Base-by-base conservation (phyloP, 441 rosid species). In the Gossypium schwendimanii region DNA sequence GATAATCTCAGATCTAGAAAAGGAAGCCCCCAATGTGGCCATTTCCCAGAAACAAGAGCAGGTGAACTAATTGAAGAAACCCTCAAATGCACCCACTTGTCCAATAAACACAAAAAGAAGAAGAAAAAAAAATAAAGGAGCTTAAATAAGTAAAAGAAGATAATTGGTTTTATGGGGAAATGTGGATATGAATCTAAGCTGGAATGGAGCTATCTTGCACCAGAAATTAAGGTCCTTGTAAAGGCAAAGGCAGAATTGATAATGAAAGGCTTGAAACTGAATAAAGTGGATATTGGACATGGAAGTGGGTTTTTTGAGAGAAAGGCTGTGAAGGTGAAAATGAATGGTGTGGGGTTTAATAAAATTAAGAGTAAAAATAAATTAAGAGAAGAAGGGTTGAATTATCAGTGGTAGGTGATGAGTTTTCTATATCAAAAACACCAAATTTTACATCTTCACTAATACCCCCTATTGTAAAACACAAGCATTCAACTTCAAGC, bases 351-450 rank as follows among this genome's bases (percentile, higher is more conserved):
- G 63, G 59, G 63, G 23, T 3, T 7, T 66, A 39, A 76, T 26
- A 69, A 44, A 39, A 69, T 26, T 6, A 62, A 67, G 8, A 31
- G 9, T n/a, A 15, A 31, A 2, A 31, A n/a, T 3, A 24, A 9
- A 21, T 21, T 61, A 52, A 64, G 71, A 60, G 60, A 58, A 83
- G 85, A 82, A 72, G 85, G 74, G 72, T 73, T 90, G 86, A 82
- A 84, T 82, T 84, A 79, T 85, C 91, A 80, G 83, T 21, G 85
- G 85, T 86, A 68, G 94, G 91, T 89, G 84, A 78, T 71, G 86
- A 78, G 83, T 69, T 80, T 77, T 69, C 80, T 77, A 79, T 79
- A 75, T 61, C 72, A 17, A 80, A 73, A 75, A 17, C 71, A 78
- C 71, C 71, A 73, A 62, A 73, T 68, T 63, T 68, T 58, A 50